A percentile compares a stretch with the other conserved stretches of the same genome.
Conservation (phyloP, 108 stramenopile genomes). For the Thalassiosira profunda region DNA sequence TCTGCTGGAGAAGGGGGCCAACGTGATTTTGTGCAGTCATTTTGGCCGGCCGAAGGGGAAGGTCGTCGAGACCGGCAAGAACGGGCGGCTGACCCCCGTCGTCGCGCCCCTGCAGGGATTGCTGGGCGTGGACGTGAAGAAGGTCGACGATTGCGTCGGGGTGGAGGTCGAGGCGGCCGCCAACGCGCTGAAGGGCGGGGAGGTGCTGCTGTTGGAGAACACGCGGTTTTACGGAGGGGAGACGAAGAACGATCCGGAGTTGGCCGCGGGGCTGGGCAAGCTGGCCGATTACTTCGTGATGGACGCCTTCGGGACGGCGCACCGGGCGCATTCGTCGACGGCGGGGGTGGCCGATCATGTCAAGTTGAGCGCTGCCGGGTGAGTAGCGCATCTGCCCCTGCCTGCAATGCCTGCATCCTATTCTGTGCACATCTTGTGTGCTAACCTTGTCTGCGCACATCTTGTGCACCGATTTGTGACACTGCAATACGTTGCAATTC, state of each 20-base stretch:
- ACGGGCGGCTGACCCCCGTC: conserved; percentile 85
- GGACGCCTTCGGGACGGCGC: conserved; percentile 99
- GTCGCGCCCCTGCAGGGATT: conserved; percentile 71
- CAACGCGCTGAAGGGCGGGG: conserved; percentile 65
- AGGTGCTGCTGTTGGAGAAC: conserved; percentile 96
- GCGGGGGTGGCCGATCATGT: conserved; percentile 92
- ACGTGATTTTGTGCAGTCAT: conserved; percentile 90
- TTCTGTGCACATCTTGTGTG: too few species aligned
- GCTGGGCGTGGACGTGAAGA: conserved; percentile 69
- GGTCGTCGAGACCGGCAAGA: conserved; percentile 91
- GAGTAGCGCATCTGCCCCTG: too few species aligned
- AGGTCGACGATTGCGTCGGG: conserved; percentile 91
- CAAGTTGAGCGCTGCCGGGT: conserved; percentile 83
- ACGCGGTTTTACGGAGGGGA: conserved; percentile 96
- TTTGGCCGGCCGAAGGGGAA: conserved; percentile 94
- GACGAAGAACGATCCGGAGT: conserved; percentile 85
- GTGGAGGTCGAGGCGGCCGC: conserved; percentile 90
- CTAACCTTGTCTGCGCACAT: too few species aligned
- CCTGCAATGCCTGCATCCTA: too few species aligned
- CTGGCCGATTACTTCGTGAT: conserved; percentile 96
- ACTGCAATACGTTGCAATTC: too few species aligned
- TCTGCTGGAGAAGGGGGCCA: conserved; percentile 89
- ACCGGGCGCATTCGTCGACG: conserved; percentile 98
- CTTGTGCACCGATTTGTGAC: too few species aligned
- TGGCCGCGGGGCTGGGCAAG: conserved; percentile 85